Conservation (phyloP, 140 eudicot genomes). For the Ambrosia hybrid region DNA sequence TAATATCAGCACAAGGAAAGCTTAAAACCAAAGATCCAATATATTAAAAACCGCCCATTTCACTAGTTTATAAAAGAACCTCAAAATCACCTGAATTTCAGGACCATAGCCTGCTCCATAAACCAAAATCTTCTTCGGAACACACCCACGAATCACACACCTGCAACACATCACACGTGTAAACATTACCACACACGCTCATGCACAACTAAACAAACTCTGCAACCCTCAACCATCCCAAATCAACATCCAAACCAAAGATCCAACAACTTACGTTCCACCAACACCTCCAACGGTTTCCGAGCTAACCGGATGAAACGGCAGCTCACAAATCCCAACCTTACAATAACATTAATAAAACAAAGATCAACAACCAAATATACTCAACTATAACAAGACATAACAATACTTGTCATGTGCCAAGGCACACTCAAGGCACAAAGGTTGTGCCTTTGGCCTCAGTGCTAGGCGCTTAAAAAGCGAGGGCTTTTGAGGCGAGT, state of each 20-base stretch:
- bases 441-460: too few relatives aligned
- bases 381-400: not conserved
- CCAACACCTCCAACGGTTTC: slow-evolving; percentile 97
- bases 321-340: slow-evolving; percentile 99
- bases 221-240: not conserved
- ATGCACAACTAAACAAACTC: not conserved
- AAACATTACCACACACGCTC: slow-evolving; percentile 14
- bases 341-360: slow-evolving; percentile 15
- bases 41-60: not conserved
- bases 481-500: too few relatives aligned
- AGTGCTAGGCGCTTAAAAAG: too few relatives aligned
- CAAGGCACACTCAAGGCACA: too few relatives aligned
- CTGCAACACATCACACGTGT: slow-evolving; percentile 44
- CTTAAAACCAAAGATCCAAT: too few relatives aligned
- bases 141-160: slow-evolving; percentile 99
- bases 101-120: slow-evolving; percentile 91
- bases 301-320: slow-evolving; percentile 96
- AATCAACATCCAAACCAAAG: not conserved
- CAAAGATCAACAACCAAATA: slow-evolving; percentile 6
- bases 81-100: slow-evolving; percentile 81
- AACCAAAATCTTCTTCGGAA: slow-evolving; percentile 93
- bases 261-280: slow-evolving; percentile 78
- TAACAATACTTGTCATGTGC: too few relatives aligned
- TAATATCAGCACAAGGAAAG: not conserved
- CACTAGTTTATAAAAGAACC: slow-evolving; percentile 11